These are phyloP conservation scores for Grosmannia clavigera DNA, from an alignment of 2,329 filamentous ascomycete species.

Conservation along the genomic window DNA sequence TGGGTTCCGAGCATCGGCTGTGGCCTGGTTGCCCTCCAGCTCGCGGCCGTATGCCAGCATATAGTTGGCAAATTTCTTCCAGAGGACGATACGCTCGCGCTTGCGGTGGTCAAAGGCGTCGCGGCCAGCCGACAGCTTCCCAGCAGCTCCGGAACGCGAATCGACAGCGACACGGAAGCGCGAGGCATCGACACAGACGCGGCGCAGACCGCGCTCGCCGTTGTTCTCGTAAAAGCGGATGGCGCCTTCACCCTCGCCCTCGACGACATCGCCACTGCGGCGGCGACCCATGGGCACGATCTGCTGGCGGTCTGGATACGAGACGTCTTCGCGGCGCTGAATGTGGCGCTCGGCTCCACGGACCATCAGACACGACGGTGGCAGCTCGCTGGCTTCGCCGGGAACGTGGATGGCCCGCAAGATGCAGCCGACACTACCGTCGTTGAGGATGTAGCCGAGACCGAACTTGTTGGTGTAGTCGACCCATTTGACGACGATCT, in stretches of 20 bases:
- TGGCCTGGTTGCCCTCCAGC: conserved; percentile 31
- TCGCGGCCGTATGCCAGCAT: conserved; percentile 65
- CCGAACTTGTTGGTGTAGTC: conserved; percentile 84
- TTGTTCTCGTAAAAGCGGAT: conserved; percentile 68
- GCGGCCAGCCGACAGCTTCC: conserved; percentile 48
- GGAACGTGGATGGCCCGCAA: conserved; percentile 37
- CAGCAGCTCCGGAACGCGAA: conserved; percentile 42
- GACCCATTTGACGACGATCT: conserved; percentile 69
- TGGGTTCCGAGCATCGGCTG: neutral
- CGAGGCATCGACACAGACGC: conserved; percentile 51
- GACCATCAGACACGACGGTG: conserved; percentile 60
- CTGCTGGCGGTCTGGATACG: conserved; percentile 45
- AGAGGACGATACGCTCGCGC: conserved; percentile 51
- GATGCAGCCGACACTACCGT: conserved; percentile 67
- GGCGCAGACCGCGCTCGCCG: conserved; percentile 48
- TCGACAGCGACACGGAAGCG: conserved; percentile 44
- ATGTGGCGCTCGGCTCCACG: conserved; percentile 61
- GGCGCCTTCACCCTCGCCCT: conserved; percentile 15
- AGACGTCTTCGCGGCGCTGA: conserved; percentile 42
- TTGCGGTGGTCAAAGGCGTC: conserved; percentile 54
- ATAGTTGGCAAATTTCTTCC: conserved; percentile 65
- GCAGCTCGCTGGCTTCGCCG: conserved; percentile 40
- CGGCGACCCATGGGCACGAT: conserved; percentile 46
- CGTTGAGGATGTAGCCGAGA: conserved; percentile 70
- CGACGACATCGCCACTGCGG: conserved; percentile 12